Percentiles rank a stretch among this genome's conserved stretches.
phyloP scores from a whole-genome alignment of 768 basidiomycete species.

The Psilocybe cyanescens region DNA sequence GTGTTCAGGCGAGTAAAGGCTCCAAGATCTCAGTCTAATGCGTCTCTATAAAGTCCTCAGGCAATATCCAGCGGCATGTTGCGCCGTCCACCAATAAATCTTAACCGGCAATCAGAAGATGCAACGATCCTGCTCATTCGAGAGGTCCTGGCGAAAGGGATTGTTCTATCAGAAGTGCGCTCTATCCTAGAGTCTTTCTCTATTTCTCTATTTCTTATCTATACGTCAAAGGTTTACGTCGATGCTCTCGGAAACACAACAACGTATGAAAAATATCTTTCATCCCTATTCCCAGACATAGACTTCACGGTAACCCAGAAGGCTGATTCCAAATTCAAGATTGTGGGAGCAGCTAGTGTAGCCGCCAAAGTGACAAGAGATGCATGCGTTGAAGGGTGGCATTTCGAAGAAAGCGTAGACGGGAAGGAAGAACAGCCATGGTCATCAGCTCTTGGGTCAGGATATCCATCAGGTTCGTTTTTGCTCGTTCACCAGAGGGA shows the following conservation, averaged over 20 bases:
- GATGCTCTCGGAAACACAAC: slow-evolving; percentile 91
- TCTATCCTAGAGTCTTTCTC: too few species aligned
- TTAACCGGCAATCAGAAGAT: slow-evolving; percentile 88
- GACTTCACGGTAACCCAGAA: slow-evolving; percentile 89
- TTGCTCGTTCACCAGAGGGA: not conserved
- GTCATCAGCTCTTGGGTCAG: slow-evolving; percentile 65
- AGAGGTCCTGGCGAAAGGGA: slow-evolving; percentile 79
- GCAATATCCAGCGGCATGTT: slow-evolving; percentile 94
- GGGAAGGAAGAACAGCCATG: slow-evolving; percentile 28
- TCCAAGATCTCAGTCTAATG: not conserved
- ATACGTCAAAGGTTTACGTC: slow-evolving; percentile 77
- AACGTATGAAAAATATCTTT: slow-evolving; percentile 85
- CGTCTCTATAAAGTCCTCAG: slow-evolving; percentile 63
- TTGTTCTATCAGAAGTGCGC: slow-evolving; percentile 75
- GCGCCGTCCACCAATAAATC: slow-evolving; percentile 76
- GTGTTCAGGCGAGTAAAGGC: not conserved
- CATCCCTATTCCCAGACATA: slow-evolving; percentile 80
- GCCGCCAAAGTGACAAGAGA: slow-evolving; percentile 97
- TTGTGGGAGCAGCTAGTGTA: slow-evolving; percentile 97
- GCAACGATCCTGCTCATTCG: slow-evolving; percentile 90
- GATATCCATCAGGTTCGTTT: slow-evolving; percentile 83
- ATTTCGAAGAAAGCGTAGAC: slow-evolving; percentile 63
- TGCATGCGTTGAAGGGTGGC: slow-evolving; percentile 86
- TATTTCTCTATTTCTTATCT: not conserved
- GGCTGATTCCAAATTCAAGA: slow-evolving; percentile 95